A percentile compares a stretch with the other conserved stretches of the same genome.
Conservation (phyloP, 768 basidiomycete species). For the Asterophora parasitica region DNA sequence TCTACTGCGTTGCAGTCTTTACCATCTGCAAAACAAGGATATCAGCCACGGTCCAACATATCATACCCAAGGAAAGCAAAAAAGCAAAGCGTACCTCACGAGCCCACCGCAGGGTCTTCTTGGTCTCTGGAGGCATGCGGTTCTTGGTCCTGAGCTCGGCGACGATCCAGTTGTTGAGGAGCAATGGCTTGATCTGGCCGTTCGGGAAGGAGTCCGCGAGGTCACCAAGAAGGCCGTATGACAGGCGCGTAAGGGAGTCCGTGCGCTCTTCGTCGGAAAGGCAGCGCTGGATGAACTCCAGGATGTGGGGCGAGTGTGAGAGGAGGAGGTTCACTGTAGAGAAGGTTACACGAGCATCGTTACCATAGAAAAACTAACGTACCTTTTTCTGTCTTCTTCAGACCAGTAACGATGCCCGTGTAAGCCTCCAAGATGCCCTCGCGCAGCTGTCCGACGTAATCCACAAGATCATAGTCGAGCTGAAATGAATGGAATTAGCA, state of each 20-base stretch:
- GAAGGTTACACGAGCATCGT: conserved; percentile 9
- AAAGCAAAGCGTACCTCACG: conserved; percentile 60
- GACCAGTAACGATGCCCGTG: conserved; percentile 86
- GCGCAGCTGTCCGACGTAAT: conserved; percentile 85
- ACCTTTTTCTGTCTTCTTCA: conserved; percentile 85
- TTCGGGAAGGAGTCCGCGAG: conserved; percentile 83
- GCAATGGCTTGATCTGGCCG: conserved; percentile 73
- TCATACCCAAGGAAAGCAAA: neutral
- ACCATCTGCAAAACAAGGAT: conserved; percentile 51
- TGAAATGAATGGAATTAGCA: conserved; percentile 15
- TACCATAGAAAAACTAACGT: neutral
- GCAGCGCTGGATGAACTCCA: conserved; percentile 78
- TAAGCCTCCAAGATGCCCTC: conserved; percentile 98
- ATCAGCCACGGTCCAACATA: conserved; percentile 3
- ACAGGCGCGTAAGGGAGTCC: conserved; percentile 68
- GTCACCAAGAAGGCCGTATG: conserved; percentile 88
- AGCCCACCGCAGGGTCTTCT: conserved; percentile 91
- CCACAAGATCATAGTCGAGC: conserved; percentile 87
- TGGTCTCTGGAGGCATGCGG: conserved; percentile 72
- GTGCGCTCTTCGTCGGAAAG: conserved; percentile 78
- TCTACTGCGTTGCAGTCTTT: conserved; percentile 74
- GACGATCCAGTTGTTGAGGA: conserved; percentile 79
- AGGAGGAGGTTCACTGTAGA: conserved; percentile 49
- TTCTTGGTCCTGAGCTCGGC: conserved; percentile 67
- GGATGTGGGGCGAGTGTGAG: conserved; percentile 65